phyloP scores from a whole-genome alignment of 192 early-diverging fungal species.

The Linnemannia hyalina region DNA sequence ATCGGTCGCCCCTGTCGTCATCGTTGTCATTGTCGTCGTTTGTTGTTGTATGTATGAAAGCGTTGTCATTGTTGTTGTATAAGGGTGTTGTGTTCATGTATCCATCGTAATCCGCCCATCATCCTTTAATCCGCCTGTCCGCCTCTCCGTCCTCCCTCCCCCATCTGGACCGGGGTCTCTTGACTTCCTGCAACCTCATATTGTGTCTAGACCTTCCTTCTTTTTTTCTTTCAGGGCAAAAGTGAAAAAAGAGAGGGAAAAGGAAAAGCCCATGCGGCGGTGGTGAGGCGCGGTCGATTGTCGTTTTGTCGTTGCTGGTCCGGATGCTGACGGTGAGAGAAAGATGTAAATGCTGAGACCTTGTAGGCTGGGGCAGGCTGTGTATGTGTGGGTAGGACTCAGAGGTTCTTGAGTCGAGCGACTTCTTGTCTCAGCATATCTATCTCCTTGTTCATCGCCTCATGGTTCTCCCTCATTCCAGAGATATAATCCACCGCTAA shows the following conservation, averaged over 20 bases:
- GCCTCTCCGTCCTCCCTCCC: neutral
- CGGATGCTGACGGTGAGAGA: neutral
- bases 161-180: neutral
- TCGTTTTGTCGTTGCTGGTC: neutral
- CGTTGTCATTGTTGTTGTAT: neutral
- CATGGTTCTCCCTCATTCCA: constrained; percentile 63
- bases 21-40: neutral
- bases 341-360: neutral
- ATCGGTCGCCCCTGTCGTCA: neutral
- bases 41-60: neutral
- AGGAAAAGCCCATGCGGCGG: neutral
- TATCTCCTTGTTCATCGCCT: constrained; percentile 65
- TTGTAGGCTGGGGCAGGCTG: neutral
- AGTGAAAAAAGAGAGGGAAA: neutral
- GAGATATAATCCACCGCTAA: constrained; percentile 72
- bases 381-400: neutral
- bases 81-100: neutral
- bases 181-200: neutral
- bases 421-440: constrained; percentile 64
- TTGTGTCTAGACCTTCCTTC: constrained; percentile 2
- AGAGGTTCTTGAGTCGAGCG: constrained; percentile 48
- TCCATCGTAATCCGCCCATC: neutral
- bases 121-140: neutral
- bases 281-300: neutral
- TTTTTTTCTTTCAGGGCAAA: neutral